Conservation (phyloP, 2,329 filamentous ascomycete species). For the Scedosporium aurantiacum region DNA sequence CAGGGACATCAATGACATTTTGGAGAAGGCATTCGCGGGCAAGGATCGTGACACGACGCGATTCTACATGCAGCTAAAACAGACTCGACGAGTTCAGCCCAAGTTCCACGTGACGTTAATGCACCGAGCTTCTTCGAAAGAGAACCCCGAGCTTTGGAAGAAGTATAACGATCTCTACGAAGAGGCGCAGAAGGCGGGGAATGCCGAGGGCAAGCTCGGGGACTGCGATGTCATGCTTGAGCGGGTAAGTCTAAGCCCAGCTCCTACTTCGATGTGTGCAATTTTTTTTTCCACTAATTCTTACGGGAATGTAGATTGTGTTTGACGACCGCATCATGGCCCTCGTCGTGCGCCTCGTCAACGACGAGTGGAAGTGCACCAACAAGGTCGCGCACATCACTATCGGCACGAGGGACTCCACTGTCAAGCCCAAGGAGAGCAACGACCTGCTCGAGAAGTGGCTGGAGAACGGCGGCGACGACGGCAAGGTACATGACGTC, state of each 20-base stretch:
- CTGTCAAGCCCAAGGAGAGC: constrained; percentile 87
- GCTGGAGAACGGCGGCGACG: constrained; percentile 45
- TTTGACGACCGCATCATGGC: constrained; percentile 86
- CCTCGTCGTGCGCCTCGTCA: constrained; percentile 66
- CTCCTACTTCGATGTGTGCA: constrained; percentile 28
- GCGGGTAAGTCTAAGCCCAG: constrained; percentile 28
- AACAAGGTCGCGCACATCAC: constrained; percentile 83
- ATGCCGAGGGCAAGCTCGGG: constrained; percentile 37
- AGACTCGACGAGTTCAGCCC: constrained; percentile 64
- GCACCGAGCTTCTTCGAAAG: constrained; percentile 55
- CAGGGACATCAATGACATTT: constrained; percentile 35
- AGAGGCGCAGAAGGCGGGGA: constrained; percentile 24
- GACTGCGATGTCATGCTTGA: constrained; percentile 54
- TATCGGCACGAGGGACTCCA: constrained; percentile 63
- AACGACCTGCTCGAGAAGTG: constrained; percentile 72
- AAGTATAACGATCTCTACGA: constrained; percentile 53
- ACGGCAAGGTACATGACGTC: constrained; percentile 33
- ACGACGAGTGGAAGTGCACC: constrained; percentile 53
- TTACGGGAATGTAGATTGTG: constrained; percentile 42
- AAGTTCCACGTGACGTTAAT: constrained; percentile 91
- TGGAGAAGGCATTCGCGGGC: constrained; percentile 59
- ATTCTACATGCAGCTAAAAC: constrained; percentile 67
- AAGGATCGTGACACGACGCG: constrained; percentile 29
- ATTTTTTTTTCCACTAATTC: constrained; percentile 22
- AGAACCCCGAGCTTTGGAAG: constrained; percentile 63